phyloP scores from a whole-genome alignment of 1,284 basidiomycete genomes.

The Wallemia hederae region DNA sequence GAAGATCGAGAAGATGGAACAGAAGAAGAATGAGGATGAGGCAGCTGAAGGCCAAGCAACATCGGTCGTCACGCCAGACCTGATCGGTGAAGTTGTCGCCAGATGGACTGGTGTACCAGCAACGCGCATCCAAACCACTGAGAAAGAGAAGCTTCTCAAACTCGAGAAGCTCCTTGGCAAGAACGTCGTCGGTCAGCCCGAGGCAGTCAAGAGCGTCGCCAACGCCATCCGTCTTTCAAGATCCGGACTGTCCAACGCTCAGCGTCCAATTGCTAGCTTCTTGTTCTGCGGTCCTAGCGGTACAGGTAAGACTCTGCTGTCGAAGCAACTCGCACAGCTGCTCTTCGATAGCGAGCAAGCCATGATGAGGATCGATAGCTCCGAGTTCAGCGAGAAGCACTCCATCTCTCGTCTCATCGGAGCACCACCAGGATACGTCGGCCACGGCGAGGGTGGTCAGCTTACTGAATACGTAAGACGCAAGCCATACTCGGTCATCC shows the following conservation, averaged over 20 bases:
- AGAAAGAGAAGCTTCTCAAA: conserved; percentile 19
- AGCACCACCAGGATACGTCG: conserved; percentile 26
- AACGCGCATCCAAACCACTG: conserved; percentile 10
- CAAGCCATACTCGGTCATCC: conserved; percentile 19
- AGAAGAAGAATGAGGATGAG: conserved; percentile 19
- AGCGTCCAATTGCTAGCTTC: conserved; percentile 25
- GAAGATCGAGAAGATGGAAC: conserved; percentile 28
- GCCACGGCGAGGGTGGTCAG: conserved; percentile 25
- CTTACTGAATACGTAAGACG: conserved; percentile 22
- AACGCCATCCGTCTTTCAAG: conserved; percentile 27
- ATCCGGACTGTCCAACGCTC: conserved; percentile 25
- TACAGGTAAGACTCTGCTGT: conserved; percentile 26
- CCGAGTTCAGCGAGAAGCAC: conserved; percentile 24
- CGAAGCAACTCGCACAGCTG: conserved; percentile 16
- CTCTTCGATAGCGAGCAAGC: conserved; percentile 19
- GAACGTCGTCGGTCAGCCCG: conserved; percentile 23
- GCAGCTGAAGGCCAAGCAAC: conserved; percentile 14
- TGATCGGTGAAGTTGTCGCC: conserved; percentile 24
- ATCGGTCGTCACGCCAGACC: conserved; percentile 12
- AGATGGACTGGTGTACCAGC: conserved; percentile 22
- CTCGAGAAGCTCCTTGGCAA: conserved; percentile 21
- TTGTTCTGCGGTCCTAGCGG: conserved; percentile 22
- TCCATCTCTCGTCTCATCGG: conserved; percentile 24
- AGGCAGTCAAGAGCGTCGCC: conserved; percentile 25
- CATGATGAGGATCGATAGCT: conserved; percentile 27